Evolutionary conservation across 805 yeast genomes (phyloP).

Genomic region (Candida methanosorbosa): DNA sequence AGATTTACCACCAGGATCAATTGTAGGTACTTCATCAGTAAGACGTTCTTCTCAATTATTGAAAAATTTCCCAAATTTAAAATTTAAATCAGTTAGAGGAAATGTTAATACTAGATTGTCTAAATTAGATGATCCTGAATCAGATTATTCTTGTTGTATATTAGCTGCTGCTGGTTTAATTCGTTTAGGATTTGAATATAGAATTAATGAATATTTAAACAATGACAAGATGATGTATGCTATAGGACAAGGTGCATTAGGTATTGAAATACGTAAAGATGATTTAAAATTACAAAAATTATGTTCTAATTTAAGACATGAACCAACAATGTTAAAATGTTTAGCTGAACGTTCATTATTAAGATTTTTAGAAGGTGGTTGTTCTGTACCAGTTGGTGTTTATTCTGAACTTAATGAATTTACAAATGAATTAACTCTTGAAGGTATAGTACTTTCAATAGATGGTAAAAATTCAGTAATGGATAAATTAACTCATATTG

Average conservation of each 20-base stretch:
- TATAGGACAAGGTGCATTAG: slow-evolving; percentile 98
- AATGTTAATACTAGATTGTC: slow-evolving; percentile 67
- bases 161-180: slow-evolving; percentile 89
- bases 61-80: slow-evolving; percentile 66
- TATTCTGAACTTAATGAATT: slow-evolving; percentile 38
- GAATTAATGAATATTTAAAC: slow-evolving; percentile 68
- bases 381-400: slow-evolving; percentile 96
- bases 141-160: slow-evolving; percentile 57
- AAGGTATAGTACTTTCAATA: slow-evolving; percentile 73
- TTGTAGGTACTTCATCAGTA: slow-evolving; percentile 92
- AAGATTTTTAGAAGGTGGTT: slow-evolving; percentile 92
- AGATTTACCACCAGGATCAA: slow-evolving; percentile 77
- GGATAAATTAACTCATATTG: slow-evolving; percentile 32
- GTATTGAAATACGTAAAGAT: slow-evolving; percentile 74
- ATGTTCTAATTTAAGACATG: slow-evolving; percentile 57
- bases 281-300: slow-evolving; percentile 53
- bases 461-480: slow-evolving; percentile 79
- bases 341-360: slow-evolving; percentile 81
- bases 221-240: slow-evolving; percentile 86
- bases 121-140: slow-evolving; percentile 68
- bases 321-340: slow-evolving; percentile 64
- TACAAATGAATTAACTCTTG: slow-evolving; percentile 40
- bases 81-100: slow-evolving; percentile 83
- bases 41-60: slow-evolving; percentile 88
- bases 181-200: slow-evolving; percentile 59